Conservation (phyloP, 352 stramenopile genomes). For the Globisporangium alternatum region DNA sequence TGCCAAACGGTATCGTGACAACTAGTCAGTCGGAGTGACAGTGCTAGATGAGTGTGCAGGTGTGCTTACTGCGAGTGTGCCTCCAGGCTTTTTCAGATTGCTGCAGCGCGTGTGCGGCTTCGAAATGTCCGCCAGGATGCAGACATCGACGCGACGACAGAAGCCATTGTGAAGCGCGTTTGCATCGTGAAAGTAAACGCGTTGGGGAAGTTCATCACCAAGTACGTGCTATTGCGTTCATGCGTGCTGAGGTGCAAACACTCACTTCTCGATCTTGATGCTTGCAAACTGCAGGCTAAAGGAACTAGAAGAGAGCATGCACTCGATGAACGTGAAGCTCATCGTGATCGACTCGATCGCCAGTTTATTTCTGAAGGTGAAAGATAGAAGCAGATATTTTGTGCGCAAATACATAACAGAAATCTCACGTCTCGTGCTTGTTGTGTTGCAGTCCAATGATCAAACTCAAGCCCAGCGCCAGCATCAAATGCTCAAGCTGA, state of each 20-base stretch:
- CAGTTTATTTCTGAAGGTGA: constrained; percentile 57
- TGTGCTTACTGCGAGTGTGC: not conserved
- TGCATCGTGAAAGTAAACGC: constrained; percentile 39
- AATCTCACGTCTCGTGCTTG: not conserved
- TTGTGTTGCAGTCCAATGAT: constrained; percentile 27
- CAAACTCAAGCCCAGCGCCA: constrained; percentile 39
- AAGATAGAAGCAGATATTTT: not conserved
- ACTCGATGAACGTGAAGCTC: constrained; percentile 49
- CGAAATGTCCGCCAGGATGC: constrained; percentile 14
- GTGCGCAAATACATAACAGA: not conserved
- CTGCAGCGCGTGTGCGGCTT: constrained; percentile 27
- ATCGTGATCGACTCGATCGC: constrained; percentile 75
- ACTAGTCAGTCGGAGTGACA: not conserved
- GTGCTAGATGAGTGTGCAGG: not conserved
- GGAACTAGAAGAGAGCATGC: constrained; percentile 44
- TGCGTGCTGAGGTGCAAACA: not conserved
- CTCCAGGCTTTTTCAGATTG: constrained; percentile 49
- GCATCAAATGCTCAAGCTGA: constrained; percentile 44
- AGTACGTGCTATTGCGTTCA: constrained; percentile 25
- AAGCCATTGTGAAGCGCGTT: constrained; percentile 39
- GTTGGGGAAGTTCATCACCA: constrained; percentile 36
- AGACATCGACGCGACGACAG: constrained; percentile 21
- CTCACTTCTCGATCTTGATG: not conserved
- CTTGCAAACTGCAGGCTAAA: constrained; percentile 39
- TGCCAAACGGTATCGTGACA: constrained; percentile 42